A percentile compares a stretch with the other conserved stretches of the same genome.
Conservation (phyloP, 306 rosid genomes). For the Malus asiatica region DNA sequence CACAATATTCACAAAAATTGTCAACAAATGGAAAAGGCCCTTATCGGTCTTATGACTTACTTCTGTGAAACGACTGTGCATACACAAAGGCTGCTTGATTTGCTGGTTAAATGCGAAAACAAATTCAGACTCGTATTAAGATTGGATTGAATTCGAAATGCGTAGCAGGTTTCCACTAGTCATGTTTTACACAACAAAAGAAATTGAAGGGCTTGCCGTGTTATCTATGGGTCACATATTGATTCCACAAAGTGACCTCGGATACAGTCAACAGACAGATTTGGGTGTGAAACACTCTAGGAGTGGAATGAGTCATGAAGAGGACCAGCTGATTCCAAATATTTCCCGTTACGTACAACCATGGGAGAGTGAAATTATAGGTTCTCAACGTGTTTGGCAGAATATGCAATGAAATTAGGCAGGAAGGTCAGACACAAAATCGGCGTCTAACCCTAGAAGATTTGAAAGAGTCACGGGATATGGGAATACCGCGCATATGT, state of each 20-base stretch:
- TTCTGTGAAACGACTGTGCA: slow-evolving; percentile 98
- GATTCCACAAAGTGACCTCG: slow-evolving; percentile 94
- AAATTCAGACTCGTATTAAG: slow-evolving; percentile 94
- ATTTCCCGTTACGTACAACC: slow-evolving; percentile 95
- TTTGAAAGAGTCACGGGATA: slow-evolving; percentile 98
- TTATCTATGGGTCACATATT: slow-evolving; percentile 96
- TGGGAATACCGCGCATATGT: slow-evolving; percentile 84
- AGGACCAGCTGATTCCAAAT: slow-evolving; percentile 95
- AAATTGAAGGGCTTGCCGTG: slow-evolving; percentile 99
- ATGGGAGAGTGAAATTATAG: slow-evolving; percentile 97
- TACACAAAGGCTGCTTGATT: slow-evolving; percentile 89
- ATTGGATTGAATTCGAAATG: slow-evolving; percentile 98
- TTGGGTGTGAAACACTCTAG: slow-evolving; percentile 97
- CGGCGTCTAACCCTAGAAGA: slow-evolving; percentile 96
- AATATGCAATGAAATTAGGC: slow-evolving; percentile 88
- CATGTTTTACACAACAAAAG: slow-evolving; percentile 93
- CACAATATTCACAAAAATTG: slow-evolving; percentile 92
- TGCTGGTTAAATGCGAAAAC: slow-evolving; percentile 96
- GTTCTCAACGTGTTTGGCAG: slow-evolving; percentile 99
- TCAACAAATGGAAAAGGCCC: slow-evolving; percentile 97
- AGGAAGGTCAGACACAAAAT: slow-evolving; percentile 96
- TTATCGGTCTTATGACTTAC: slow-evolving; percentile 96
- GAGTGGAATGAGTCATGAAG: slow-evolving; percentile 99
- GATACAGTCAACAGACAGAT: slow-evolving; percentile 97
- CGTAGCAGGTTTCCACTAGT: slow-evolving; percentile 99